A percentile compares a stretch with the other conserved stretches of the same genome.
These are phyloP conservation scores for Annona squamosa DNA, from an alignment of 164 flowering plant species.

Conservation along the genomic window DNA sequence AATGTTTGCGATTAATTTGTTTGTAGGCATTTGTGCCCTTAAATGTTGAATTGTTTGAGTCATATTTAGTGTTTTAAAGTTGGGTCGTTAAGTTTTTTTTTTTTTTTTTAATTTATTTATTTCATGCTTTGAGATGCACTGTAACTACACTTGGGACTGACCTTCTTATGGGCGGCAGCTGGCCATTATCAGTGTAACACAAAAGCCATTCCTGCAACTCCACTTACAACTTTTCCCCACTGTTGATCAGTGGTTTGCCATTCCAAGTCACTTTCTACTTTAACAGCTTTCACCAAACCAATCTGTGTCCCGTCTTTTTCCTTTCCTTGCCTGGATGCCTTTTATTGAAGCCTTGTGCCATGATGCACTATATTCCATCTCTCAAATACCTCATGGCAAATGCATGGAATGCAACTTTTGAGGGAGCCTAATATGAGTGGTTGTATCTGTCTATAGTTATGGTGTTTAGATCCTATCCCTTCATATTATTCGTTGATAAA, in stretches of 20 bases:
- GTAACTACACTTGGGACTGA: not conserved
- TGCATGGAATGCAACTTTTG: not conserved
- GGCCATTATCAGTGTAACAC: not conserved
- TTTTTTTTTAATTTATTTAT: no score
- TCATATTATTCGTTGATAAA: not conserved
- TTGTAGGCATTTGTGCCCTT: not conserved
- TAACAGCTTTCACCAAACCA: not conserved
- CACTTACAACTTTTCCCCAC: not conserved
- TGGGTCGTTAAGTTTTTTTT: not conserved
- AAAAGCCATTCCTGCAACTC: not conserved
- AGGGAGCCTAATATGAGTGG: not conserved
- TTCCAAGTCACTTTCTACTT: not conserved
- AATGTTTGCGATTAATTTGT: no score
- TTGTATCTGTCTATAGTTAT: not conserved
- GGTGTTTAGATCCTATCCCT: not conserved
- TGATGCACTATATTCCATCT: not conserved
- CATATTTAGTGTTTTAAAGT: no score
- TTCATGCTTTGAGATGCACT: not conserved
- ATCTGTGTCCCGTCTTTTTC: not conserved
- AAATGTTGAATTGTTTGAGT: not conserved
- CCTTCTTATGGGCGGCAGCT: not conserved
- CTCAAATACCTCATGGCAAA: not conserved
- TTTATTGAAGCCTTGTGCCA: not conserved
- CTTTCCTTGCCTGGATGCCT: not conserved
- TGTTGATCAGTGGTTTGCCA: not conserved